These are phyloP conservation scores for Fraxinus albicans DNA, from an alignment of 305 asterid genomes.

Conservation along the genomic window DNA sequence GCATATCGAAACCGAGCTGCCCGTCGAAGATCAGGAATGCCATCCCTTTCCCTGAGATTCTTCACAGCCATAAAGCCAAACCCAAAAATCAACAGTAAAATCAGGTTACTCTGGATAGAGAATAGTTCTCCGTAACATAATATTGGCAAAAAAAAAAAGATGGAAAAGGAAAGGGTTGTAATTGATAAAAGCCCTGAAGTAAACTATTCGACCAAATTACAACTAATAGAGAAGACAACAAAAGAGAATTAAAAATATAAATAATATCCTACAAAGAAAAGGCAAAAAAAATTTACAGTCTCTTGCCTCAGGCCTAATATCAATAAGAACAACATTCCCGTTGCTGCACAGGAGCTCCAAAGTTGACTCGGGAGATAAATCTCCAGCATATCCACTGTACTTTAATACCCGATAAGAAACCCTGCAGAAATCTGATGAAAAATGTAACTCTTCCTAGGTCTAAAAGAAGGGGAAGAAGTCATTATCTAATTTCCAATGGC, in stretches of 20 bases:
- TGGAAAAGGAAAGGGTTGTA: slow-evolving; percentile 6
- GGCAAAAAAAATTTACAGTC: slow-evolving; percentile 36
- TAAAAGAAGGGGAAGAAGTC: slow-evolving; percentile 20
- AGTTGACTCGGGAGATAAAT: slow-evolving; percentile 69
- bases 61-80: slow-evolving; percentile 40
- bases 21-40: slow-evolving; percentile 92
- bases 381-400: slow-evolving; percentile 96
- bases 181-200: background rate
- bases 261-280: slow-evolving; percentile 22
- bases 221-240: background rate
- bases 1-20: slow-evolving; percentile 78
- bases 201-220: background rate
- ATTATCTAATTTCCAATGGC: slow-evolving; percentile 10
- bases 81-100: slow-evolving; percentile 23
- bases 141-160: background rate
- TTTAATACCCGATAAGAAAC: slow-evolving; percentile 70
- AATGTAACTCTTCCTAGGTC: slow-evolving; percentile 60
- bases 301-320: slow-evolving; percentile 96
- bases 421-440: slow-evolving; percentile 96
- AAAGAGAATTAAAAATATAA: background rate
- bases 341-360: slow-evolving; percentile 71
- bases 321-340: slow-evolving; percentile 67
- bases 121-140: background rate
- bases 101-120: background rate
- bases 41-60: slow-evolving; percentile 91